Evolutionary conservation across 805 yeast genomes (phyloP).

Genomic region (Saturnispora ahearnii): DNA sequence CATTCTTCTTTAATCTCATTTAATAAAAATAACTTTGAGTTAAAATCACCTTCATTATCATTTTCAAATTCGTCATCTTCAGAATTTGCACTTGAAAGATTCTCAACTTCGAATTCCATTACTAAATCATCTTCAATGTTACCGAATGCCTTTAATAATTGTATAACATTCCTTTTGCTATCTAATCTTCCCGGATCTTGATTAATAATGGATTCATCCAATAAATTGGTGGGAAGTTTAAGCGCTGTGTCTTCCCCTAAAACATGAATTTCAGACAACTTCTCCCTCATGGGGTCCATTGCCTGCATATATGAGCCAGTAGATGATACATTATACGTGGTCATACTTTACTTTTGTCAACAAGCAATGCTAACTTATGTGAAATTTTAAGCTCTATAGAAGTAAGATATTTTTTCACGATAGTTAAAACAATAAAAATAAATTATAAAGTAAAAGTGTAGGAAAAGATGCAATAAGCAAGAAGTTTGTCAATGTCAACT

Average conservation of each 20-base stretch:
- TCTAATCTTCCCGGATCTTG: conserved; percentile 19
- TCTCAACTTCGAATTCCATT: conserved; percentile 12
- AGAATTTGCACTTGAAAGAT: conserved; percentile 1
- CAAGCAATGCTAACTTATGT: too few relatives aligned
- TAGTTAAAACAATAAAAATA: not conserved
- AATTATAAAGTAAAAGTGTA: not conserved
- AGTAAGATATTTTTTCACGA: not conserved
- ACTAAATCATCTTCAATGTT: conserved; percentile 19
- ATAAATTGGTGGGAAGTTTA: conserved; percentile 25
- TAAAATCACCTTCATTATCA: not conserved
- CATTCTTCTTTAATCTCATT: conserved; percentile 19
- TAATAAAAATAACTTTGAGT: conserved; percentile 11
- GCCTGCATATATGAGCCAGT: conserved; percentile 74
- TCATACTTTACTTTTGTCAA: conserved; percentile 27
- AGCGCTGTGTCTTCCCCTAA: conserved; percentile 17
- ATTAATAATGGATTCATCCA: conserved; percentile 22
- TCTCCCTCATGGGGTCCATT: conserved; percentile 59
- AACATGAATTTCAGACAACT: conserved; percentile 29
- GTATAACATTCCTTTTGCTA: conserved; percentile 17
- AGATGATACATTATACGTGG: conserved; percentile 49
- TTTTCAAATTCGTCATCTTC: not conserved
- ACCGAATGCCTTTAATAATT: conserved; percentile 26
- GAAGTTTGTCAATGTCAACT: not conserved
- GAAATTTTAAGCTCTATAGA: not conserved
- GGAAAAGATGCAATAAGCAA: not conserved